Evolutionary conservation across 805 yeast genomes (phyloP).

Genomic region (Lachancea mirantina): DNA sequence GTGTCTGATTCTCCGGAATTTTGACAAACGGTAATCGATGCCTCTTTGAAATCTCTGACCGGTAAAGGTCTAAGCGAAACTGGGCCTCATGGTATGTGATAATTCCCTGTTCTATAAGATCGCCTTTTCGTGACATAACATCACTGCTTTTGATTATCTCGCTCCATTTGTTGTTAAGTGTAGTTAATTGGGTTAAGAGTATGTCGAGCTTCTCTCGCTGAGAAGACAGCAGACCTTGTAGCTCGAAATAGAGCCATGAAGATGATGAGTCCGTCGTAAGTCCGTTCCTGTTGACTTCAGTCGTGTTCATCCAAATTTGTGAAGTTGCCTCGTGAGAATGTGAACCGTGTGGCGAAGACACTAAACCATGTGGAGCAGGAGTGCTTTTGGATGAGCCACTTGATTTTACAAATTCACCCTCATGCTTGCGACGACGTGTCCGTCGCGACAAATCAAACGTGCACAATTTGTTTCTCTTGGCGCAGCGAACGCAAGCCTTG

Average conservation of each 20-base stretch:
- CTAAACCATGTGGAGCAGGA: background rate
- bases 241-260: too few species aligned
- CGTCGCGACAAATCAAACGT: conserved; percentile 58
- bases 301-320: background rate
- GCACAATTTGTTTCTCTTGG: conserved; percentile 56
- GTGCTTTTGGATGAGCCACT: background rate
- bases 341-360: background rate
- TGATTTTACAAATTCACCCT: conserved; percentile 3
- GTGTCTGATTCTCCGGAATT: conserved; percentile 38
- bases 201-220: conserved; percentile 33
- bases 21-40: conserved; percentile 49
- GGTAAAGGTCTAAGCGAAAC: conserved; percentile 44
- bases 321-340: too few species aligned
- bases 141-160: conserved; percentile 42
- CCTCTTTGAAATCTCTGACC: conserved; percentile 36
- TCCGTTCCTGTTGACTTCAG: too few species aligned
- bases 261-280: too few species aligned
- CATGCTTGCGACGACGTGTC: conserved; percentile 33
- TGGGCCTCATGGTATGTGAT: conserved; percentile 55
- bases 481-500: conserved; percentile 69
- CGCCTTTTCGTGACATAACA: conserved; percentile 36
- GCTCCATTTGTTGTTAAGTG: conserved; percentile 39
- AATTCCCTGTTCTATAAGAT: conserved; percentile 51
- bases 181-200: conserved; percentile 35
- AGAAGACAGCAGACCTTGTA: conserved; percentile 18